Percentiles rank a stretch among this genome's conserved stretches.
Evolutionary conservation across 225 moss, liverwort and hornwort genomes (phyloP).

Genomic region (Physcomitrellopsis africana): DNA sequence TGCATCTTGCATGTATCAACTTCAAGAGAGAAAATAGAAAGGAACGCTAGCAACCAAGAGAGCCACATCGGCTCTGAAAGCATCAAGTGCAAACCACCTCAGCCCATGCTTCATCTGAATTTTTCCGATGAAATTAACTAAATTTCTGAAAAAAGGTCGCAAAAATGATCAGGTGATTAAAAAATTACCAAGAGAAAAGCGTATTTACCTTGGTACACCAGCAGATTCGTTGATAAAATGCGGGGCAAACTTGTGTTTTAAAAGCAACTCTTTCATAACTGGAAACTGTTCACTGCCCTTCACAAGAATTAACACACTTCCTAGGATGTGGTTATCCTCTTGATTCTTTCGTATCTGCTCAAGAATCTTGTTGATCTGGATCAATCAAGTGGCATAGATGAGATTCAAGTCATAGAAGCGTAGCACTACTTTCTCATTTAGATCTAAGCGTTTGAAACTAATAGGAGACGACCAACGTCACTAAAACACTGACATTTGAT

Average conservation of each 20-base stretch:
- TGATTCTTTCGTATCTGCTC: constrained; percentile 44
- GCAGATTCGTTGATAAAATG: constrained; percentile 29
- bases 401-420: not conserved
- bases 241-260: constrained; percentile 44
- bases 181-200: not conserved
- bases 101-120: not conserved
- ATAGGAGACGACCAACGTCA: not conserved
- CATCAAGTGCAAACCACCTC: not conserved
- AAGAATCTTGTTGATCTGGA: constrained; percentile 59
- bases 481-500: not conserved
- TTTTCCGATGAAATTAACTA: not conserved
- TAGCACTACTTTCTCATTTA: not conserved
- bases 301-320: constrained; percentile 46
- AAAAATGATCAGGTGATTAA: constrained; percentile 3
- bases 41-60: not conserved
- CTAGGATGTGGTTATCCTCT: constrained; percentile 36
- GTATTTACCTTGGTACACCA: constrained; percentile 32
- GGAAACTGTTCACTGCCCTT: constrained; percentile 50
- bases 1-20: not conserved
- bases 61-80: not conserved
- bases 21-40: not conserved
- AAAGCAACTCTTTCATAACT: constrained; percentile 47
- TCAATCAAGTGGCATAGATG: constrained; percentile 23
- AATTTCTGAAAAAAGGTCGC: not conserved
- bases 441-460: not conserved